phyloP scores from a whole-genome alignment of 768 basidiomycete genomes.

The Porpolomopsis calyptriformis region DNA sequence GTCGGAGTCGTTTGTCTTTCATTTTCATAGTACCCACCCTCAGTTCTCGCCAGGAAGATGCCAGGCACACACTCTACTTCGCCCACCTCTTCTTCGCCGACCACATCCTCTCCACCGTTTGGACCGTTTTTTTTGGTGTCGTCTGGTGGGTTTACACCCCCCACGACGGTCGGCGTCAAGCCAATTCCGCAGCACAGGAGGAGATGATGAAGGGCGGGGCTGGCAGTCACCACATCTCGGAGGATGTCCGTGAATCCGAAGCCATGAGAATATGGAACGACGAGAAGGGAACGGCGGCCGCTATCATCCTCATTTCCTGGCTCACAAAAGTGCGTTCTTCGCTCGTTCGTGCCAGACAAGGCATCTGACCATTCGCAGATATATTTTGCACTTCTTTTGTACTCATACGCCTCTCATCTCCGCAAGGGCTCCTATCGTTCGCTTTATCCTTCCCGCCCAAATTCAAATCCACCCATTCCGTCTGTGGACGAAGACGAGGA shows the following conservation, averaged over 20 bases:
- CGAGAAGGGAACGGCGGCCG: slow-evolving; percentile 74
- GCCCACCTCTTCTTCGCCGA: slow-evolving; percentile 89
- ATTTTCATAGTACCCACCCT: slow-evolving; percentile 6
- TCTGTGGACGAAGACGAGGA: slow-evolving; percentile 50
- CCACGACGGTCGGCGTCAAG: slow-evolving; percentile 75
- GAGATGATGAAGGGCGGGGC: slow-evolving; percentile 62
- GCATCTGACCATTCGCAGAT: slow-evolving; percentile 39
- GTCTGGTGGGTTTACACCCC: slow-evolving; percentile 87
- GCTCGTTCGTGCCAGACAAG: not conserved
- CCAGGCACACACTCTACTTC: slow-evolving; percentile 75
- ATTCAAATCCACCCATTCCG: slow-evolving; percentile 19
- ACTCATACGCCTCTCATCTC: slow-evolving; percentile 89
- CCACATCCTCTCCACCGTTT: slow-evolving; percentile 80
- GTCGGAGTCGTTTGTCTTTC: slow-evolving; percentile 33
- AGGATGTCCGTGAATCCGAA: slow-evolving; percentile 55
- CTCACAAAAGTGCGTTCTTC: slow-evolving; percentile 64
- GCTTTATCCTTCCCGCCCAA: slow-evolving; percentile 50
- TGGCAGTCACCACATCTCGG: slow-evolving; percentile 44
- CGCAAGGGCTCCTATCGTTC: slow-evolving; percentile 84
- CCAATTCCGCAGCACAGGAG: slow-evolving; percentile 82
- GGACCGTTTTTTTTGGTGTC: slow-evolving; percentile 87
- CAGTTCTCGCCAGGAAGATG: slow-evolving; percentile 62
- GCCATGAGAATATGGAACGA: slow-evolving; percentile 81
- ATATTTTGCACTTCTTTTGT: slow-evolving; percentile 83
- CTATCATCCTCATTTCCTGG: slow-evolving; percentile 78